Evolutionary conservation across 768 basidiomycete species (phyloP), one percentile per base, ranked within the genome.

Genomic region (Boletus bicolor): DNA sequence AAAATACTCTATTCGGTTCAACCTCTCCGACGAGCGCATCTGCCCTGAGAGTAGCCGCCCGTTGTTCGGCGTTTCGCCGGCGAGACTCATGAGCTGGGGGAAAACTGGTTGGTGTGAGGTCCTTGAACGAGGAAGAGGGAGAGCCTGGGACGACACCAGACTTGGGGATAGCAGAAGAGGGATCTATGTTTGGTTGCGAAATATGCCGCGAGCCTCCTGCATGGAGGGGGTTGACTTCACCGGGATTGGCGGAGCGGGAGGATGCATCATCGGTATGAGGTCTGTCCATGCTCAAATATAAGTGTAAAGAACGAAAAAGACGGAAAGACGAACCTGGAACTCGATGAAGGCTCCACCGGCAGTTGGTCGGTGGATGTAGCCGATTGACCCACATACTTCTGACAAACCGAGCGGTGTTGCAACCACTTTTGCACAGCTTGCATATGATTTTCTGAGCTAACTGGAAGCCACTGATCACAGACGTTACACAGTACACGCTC

Each of bases 61-160:
- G 83, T 69, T 91, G 87, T 64, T 91, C 89, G 19, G 89, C 88
- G 61, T 88, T 90, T 53, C 86, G 80, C 28, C 87, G 75, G 24
- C 88, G 81, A 15, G 86, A 84, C 62, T 89, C 89, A 58, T 86
- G 73, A 24, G 77, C 71, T 8, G 82, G 79, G 34, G 81, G 75
- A 58, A 81, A 86, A 64, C 77, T 83, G 26, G 74, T 69, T 0
- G 83, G 81, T n/a, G 74, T 82, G 54, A 83, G 77, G 62, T 84
- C 82, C 64, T 82, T 82, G 70, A 82, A 80, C 28, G 78, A 73
- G 14, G 78, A 66, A 49, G 67, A 62, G 24, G 74, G 72, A 26
- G 71, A 71, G 48, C 60, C 59, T 26, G 70, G 62, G 38, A 53
- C 44, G n/a, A 46, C 61, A 39, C 58, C 44, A 43, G 72, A 42